Conservation (phyloP, 371 early-diverging fungal species). For the Mortierella sp. region DNA sequence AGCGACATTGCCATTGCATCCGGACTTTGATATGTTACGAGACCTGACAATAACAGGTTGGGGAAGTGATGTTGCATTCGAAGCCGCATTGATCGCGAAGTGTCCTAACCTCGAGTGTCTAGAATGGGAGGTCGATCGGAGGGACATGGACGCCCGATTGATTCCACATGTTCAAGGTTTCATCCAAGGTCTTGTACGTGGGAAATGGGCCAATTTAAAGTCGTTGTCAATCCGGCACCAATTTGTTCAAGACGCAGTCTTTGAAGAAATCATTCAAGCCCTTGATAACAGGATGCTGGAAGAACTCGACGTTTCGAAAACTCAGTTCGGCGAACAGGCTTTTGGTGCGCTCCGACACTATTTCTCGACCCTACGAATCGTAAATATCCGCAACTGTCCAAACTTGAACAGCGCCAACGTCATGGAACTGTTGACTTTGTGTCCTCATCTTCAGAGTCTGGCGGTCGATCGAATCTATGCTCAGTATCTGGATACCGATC, state of each 20-base stretch:
- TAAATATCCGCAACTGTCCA: background rate
- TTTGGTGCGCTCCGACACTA: background rate
- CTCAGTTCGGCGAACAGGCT: background rate
- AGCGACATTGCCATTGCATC: background rate
- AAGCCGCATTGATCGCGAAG: background rate
- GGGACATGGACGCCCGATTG: too few relatives aligned
- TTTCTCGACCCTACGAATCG: background rate
- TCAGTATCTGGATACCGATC: background rate
- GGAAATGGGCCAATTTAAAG: background rate
- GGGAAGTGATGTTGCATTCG: background rate
- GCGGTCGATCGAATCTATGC: background rate
- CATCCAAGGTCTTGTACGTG: background rate
- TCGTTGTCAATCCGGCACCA: background rate
- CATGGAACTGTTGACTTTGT: background rate
- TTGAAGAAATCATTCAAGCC: background rate
- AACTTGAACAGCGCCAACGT: background rate
- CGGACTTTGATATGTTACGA: background rate
- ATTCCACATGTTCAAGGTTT: background rate
- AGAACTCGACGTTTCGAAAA: background rate
- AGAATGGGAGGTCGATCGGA: background rate
- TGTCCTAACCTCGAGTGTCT: background rate
- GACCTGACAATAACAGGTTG: background rate
- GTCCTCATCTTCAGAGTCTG: background rate
- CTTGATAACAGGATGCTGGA: background rate
- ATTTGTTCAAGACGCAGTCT: background rate